Evolutionary conservation across 208 protist genomes (phyloP).

Genomic region (Leishmania martiniquensis): DNA sequence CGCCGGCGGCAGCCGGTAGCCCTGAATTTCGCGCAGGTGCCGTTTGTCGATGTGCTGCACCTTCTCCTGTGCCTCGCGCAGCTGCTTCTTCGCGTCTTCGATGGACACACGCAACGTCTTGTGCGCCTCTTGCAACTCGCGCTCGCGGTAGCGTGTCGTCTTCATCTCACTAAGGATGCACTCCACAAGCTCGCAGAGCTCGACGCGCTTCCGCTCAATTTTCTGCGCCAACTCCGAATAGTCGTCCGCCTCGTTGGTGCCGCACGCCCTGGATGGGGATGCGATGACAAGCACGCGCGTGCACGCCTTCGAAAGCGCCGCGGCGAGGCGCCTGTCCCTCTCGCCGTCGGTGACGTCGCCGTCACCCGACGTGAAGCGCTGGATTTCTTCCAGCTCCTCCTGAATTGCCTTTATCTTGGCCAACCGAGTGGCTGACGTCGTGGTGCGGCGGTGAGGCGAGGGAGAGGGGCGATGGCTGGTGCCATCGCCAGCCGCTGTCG

Average conservation of each 20-base stretch:
- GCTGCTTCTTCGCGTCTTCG: conserved; percentile 32
- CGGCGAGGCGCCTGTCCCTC: conserved; percentile 22
- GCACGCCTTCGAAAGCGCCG: conserved; percentile 25
- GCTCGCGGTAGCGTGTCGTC: conserved; percentile 21
- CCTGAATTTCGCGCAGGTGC: conserved; percentile 59
- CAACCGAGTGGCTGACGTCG: neutral
- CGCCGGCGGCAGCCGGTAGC: conserved; percentile 66
- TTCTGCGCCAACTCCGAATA: conserved; percentile 9
- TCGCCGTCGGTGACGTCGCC: conserved; percentile 6
- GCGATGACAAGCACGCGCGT: conserved; percentile 11
- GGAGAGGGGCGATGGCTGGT: neutral
- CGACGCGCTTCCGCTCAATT: conserved; percentile 25
- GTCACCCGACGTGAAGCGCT: conserved; percentile 8
- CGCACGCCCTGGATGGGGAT: neutral
- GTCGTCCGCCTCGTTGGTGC: neutral
- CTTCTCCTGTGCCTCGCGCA: conserved; percentile 43
- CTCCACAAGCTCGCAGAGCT: conserved; percentile 16
- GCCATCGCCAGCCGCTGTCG: neutral
- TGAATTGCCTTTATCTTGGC: conserved; percentile 23
- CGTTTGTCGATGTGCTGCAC: conserved; percentile 52
- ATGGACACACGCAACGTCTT: conserved; percentile 19
- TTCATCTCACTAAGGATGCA: conserved; percentile 15
- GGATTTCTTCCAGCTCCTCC: conserved; percentile 11
- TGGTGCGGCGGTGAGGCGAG: neutral
- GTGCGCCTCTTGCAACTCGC: conserved; percentile 29